Evolutionary conservation across 1,284 basidiomycete genomes (phyloP).

Genomic region (Boletus semigastroideus): DNA sequence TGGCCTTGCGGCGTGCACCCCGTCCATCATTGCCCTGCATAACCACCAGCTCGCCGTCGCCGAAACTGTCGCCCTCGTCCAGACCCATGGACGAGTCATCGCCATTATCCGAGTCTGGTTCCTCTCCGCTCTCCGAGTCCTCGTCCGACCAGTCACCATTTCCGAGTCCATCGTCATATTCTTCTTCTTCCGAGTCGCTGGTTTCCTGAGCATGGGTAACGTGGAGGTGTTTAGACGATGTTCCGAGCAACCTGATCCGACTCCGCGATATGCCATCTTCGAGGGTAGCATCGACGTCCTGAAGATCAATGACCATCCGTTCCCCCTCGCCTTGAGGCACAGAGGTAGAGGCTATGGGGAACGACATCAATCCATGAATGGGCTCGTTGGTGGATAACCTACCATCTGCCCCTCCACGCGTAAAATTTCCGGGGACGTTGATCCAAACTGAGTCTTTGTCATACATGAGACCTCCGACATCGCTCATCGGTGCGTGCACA

Average conservation of each 20-base stretch:
- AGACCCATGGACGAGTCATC: constrained; percentile 11
- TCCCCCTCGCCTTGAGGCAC: constrained; percentile 88
- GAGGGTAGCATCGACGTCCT: constrained; percentile 83
- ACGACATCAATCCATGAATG: constrained; percentile 11
- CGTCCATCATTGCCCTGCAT: constrained; percentile 45
- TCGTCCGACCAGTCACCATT: constrained; percentile 9
- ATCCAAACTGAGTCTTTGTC: constrained; percentile 99
- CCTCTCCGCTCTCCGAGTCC: constrained; percentile 27
- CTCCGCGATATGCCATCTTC: constrained; percentile 82
- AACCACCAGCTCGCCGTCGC: constrained; percentile 28
- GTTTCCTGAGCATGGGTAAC: constrained; percentile 27
- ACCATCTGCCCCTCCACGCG: constrained; percentile 66
- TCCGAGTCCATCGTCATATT: neutral
- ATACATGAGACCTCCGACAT: constrained; percentile 95
- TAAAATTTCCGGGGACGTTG: constrained; percentile 94
- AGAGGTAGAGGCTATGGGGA: constrained; percentile 29
- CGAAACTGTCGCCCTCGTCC: constrained; percentile 2
- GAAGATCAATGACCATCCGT: constrained; percentile 95
- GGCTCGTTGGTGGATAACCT: constrained; percentile 20
- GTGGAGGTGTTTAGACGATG: constrained; percentile 65
- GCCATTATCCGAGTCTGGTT: constrained; percentile 27
- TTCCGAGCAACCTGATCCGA: constrained; percentile 84
- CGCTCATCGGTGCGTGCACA: constrained; percentile 98
- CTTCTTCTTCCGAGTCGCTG: constrained; percentile 33
- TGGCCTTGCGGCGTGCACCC: constrained; percentile 44